Base-by-base conservation (phyloP, 805 yeast genomes). In the Barnettozyma sucrosica region DNA sequence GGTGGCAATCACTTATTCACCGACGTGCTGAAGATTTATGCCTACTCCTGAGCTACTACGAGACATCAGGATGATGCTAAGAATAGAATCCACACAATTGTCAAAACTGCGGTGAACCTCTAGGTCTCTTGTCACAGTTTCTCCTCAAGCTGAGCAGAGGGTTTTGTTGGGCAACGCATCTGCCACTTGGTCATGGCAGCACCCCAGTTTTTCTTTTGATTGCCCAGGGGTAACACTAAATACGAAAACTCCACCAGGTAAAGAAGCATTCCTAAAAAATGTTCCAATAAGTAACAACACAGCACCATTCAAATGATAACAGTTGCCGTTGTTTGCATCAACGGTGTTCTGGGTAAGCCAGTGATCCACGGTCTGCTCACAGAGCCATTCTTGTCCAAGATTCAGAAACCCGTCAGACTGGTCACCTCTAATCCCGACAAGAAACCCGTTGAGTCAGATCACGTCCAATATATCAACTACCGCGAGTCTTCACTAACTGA, bases 341-440 rank as follows among this genome's bases (percentile, higher is more conserved):
- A 71, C 51, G 86, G 88, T 23, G 51, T 62, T 52, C 62, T 81
- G 36, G 85, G 82, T 38, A 63, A 66, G 51, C 76, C 79, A 39
- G 62, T 69, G 33, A 48, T 77, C 18, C 66, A 64, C 1, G 79
- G 80, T 8, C 62, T 81, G 41, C 55, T 71, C 16, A 66, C 74
- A 3, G 59, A 71, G 19, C 55, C 62, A 6, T 78, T 79, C 55
- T 58, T 66, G 19, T 63, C 63, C 48, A 74, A 75, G 51, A 62
- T 69, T 52, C 43, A 63, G 1, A 66, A 66, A 33, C 86, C 87
- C 26, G 62, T 82, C 47, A 70, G 69, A 51, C 79, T 76, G 0
- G 52, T 80, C 46, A 71, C 84, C 4, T 19, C 48, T 8, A 48
- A 54, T 2, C 41, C 49, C n/a, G 61, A 55, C 10, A 52, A 54